Evolutionary conservation across 257 asterid species (phyloP).

Genomic region (Nicotiana undulata): DNA sequence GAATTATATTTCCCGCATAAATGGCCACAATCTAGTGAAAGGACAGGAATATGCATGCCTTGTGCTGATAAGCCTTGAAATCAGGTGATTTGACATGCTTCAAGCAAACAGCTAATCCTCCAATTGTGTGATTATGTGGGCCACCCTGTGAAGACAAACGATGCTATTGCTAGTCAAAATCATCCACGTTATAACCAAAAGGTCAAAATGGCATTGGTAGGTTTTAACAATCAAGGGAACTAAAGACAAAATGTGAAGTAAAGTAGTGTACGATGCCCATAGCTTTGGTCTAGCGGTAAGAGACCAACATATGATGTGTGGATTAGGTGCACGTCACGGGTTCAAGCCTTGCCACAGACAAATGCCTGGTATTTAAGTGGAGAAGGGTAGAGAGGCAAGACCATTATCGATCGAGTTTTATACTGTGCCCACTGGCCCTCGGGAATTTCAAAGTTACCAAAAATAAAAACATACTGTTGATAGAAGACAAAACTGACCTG

Average conservation of each 20-base stretch:
- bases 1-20: background rate
- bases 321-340: too few species aligned
- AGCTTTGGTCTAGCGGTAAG: too few species aligned
- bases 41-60: slow-evolving; percentile 25
- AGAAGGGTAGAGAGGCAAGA: too few species aligned
- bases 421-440: too few species aligned
- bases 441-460: too few species aligned
- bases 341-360: too few species aligned
- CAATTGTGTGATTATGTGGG: slow-evolving; percentile 93
- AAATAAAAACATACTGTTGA: background rate
- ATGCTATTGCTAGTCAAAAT: background rate
- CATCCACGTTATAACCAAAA: background rate
- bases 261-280: too few species aligned
- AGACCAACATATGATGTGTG: too few species aligned
- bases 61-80: slow-evolving; percentile 70
- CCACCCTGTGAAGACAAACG: slow-evolving; percentile 52
- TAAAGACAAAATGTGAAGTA: background rate
- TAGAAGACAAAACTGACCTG: slow-evolving; percentile 45
- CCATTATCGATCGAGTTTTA: too few species aligned
- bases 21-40: background rate
- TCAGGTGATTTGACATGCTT: slow-evolving; percentile 72
- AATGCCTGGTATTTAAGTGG: too few species aligned
- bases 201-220: background rate
- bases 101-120: slow-evolving; percentile 83
- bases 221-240: background rate